These are phyloP conservation scores for Paraconiothyrium brasiliense DNA, from an alignment of 2,329 filamentous ascomycete genomes.

Conservation along the genomic window DNA sequence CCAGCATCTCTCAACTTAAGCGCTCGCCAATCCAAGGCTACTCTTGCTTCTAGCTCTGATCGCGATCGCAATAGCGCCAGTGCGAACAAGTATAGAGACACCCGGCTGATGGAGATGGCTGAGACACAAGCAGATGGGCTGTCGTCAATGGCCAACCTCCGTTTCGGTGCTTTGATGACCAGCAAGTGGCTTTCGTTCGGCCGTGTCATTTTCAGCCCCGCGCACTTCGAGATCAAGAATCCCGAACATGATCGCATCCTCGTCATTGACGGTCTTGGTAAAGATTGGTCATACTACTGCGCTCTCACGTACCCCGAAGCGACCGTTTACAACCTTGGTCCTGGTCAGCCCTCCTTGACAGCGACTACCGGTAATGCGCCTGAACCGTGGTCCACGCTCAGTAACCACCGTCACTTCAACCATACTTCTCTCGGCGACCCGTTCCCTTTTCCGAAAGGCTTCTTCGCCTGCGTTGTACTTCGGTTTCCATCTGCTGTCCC, in stretches of 20 bases:
- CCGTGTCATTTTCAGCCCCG: conserved; percentile 82
- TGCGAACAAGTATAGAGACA: conserved; percentile 59
- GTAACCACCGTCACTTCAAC: conserved; percentile 80
- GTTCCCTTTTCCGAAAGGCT: conserved; percentile 79
- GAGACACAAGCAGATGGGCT: conserved; percentile 50
- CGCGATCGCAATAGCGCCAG: conserved; percentile 46
- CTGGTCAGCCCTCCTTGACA: conserved; percentile 36
- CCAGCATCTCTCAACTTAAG: conserved; percentile 40
- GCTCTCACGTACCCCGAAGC: conserved; percentile 80
- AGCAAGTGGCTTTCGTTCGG: conserved; percentile 90
- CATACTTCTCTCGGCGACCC: conserved; percentile 69
- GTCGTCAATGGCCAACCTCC: conserved; percentile 73
- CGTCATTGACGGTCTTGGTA: conserved; percentile 85
- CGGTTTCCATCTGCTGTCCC: conserved; percentile 78
- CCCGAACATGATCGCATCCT: conserved; percentile 71
- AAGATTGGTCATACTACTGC: conserved; percentile 89
- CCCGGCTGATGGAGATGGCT: conserved; percentile 62
- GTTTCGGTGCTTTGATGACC: conserved; percentile 82
- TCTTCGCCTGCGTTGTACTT: conserved; percentile 79
- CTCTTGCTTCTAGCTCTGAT: conserved; percentile 42
- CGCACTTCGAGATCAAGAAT: conserved; percentile 73
- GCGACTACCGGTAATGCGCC: conserved; percentile 23
- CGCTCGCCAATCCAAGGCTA: conserved; percentile 45
- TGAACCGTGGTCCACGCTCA: conserved; percentile 50
- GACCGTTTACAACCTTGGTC: conserved; percentile 76